Percentiles rank a stretch among this genome's conserved stretches.
Conservation (phyloP, 2,329 filamentous ascomycete species). For the Monilinia aucupariae region DNA sequence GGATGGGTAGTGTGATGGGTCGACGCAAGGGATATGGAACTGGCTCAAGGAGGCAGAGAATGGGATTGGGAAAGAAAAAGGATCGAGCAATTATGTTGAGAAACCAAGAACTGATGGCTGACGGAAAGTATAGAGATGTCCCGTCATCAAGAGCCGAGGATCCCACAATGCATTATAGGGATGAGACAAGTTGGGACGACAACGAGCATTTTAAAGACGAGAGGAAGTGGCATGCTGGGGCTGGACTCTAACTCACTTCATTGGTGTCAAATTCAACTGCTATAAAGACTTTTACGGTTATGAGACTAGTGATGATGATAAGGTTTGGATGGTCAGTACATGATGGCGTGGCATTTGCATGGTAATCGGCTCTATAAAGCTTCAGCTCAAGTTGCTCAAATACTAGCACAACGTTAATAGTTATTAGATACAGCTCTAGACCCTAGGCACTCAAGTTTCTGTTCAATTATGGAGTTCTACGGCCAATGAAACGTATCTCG, state of each 20-base stretch:
- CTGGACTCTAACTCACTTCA: not conserved
- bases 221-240: not conserved
- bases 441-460: not conserved
- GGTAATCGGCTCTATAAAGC: not conserved
- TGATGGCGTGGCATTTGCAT: not conserved
- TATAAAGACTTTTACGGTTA: not conserved
- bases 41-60: conserved; percentile 28
- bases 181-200: conserved; percentile 12
- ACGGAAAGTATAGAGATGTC: conserved; percentile 25
- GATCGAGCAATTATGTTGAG: conserved; percentile 25
- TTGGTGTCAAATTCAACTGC: not conserved
- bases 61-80: conserved; percentile 27
- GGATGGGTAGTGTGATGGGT: conserved; percentile 33
- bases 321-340: too few species aligned
- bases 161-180: conserved; percentile 12
- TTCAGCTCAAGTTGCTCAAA: not conserved
- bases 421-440: not conserved
- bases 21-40: conserved; percentile 30
- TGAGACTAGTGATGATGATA: not conserved
- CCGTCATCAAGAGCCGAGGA: conserved; percentile 14
- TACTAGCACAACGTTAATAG: not conserved
- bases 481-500: not conserved
- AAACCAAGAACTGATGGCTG: conserved; percentile 25
- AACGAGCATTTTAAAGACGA: not conserved
- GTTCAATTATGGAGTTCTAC: not conserved